A percentile compares a stretch with the other conserved stretches of the same genome.
phyloP scores from a whole-genome alignment of 2,329 filamentous ascomycete species.

The Ophioceras dolichostomum region DNA sequence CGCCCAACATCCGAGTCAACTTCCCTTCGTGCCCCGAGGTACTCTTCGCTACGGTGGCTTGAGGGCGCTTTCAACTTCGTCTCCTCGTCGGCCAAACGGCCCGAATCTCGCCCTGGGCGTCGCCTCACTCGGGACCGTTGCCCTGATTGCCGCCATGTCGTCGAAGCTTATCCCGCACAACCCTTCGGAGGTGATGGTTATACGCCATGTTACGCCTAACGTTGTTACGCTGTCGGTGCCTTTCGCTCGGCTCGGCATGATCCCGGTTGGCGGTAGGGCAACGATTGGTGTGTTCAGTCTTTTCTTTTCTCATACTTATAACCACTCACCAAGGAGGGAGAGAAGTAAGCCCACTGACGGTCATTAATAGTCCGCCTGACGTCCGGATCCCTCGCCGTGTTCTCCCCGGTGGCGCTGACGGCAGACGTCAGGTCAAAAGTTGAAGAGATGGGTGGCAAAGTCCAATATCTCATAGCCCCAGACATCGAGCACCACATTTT shows the following conservation, averaged over 20 bases:
- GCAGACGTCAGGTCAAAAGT: slow-evolving; percentile 55
- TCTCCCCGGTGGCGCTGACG: slow-evolving; percentile 78
- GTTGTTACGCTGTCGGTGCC: slow-evolving; percentile 72
- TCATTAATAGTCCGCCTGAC: slow-evolving; percentile 55
- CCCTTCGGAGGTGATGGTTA: slow-evolving; percentile 78
- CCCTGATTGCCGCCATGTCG: slow-evolving; percentile 31
- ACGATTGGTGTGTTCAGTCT: slow-evolving; percentile 54
- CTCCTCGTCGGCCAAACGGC: not conserved
- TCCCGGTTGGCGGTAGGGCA: slow-evolving; percentile 77
- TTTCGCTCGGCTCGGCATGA: slow-evolving; percentile 65
- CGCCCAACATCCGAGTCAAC: no score
- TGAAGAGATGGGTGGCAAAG: slow-evolving; percentile 50
- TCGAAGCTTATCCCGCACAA: slow-evolving; percentile 54
- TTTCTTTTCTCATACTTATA: not conserved
- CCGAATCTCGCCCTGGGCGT: not conserved
- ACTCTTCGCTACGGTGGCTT: no score
- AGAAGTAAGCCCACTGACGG: not conserved
- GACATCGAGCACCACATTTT: slow-evolving; percentile 96
- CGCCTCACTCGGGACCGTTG: not conserved
- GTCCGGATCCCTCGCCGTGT: slow-evolving; percentile 70
- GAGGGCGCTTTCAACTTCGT: not conserved
- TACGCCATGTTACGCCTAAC: slow-evolving; percentile 69
- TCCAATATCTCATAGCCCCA: slow-evolving; percentile 76
- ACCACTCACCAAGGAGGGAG: not conserved
- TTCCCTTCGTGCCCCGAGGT: no score